Evolutionary conservation across 2,329 filamentous ascomycete genomes (phyloP), one percentile per base, ranked within the genome.

Genomic region (Chaetomium sp.): DNA sequence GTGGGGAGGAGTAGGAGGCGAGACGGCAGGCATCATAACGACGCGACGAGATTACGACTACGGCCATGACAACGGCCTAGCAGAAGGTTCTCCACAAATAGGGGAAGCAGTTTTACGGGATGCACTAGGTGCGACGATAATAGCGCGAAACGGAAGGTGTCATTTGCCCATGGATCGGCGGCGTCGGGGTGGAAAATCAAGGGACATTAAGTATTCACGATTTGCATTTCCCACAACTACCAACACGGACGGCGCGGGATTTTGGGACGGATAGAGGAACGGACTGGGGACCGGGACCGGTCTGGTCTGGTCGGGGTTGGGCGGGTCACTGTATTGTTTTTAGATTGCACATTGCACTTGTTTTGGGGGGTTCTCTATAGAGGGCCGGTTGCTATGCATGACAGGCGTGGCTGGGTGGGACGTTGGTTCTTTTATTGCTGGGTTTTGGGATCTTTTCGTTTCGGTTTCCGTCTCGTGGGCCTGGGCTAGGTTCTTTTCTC

Each of bases 301-400:
- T 31, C 55, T 29, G 53, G 47, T 45, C 31, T 45, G 33, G 60
- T 42, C 45, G 10, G 35, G 62, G 29, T 38, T 27, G 42, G 58
- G 54, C n/a, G 16, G 31, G 13, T 29, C 38, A 29, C 27, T 57
- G 35, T 59, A 50, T 59, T 51, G 45, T 35, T 60, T 59, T 51
- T 62, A 66, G 57, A 64, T 56, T 60, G 63, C 56, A 62, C 59
- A 33, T 29, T 63, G 50, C 27, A 23, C 49, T 51, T 53, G 50
- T 29, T 35, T 35, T 27, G 27, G 19, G 19, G 23, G 27, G 27
- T 29, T 25, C 27, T 33, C 45, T 35, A 57, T 57, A 57, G 55
- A 53, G 23, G 50, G 13, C 27, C 25, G 50, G 50, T 25, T 53
- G 25, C 50, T n/a, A 31, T 23, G 50, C 50, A 53, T 53, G 23